Evolutionary conservation across 176 grass and related monocot species (phyloP), one percentile per base, ranked within the genome.

Genomic region (Zoysia pacifica): DNA sequence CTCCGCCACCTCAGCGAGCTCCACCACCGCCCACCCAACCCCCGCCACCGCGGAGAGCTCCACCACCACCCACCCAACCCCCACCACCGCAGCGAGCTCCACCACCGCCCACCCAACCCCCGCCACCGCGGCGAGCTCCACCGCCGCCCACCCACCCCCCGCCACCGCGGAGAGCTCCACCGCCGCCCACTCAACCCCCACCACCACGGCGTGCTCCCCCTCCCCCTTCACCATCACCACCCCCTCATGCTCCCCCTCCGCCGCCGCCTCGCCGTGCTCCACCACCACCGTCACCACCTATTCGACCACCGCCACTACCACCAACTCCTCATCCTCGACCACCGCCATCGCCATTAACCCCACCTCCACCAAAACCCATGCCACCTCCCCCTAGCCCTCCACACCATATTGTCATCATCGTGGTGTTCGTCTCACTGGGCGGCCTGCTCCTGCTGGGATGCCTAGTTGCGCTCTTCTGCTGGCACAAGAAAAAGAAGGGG

Each of bases 361-460:
- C 90, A 0, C 65, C 74, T 7, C 48, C 86, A 52, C 77, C 81
- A 0, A 2, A 65, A 5, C 83, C 82, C 1, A 18, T 51, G 2
- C 75, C 75, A 1, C 90, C 87, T 7, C 90, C 87, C 1, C 94
- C 83, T 51, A 79, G 82, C 60, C 83, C 78, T 18, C 91, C 87
- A 0, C 58, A 68, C 63, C 86, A 97, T 68, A 77, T 83, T 0
- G 73, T 93, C 75, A 93, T 97, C 70, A 80, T 97, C 39, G 78
- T 97, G 41, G 91, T 97, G 40, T 89, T 91, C 36, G 89, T 91
- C 74, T 90, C 89, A 3, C 39, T 87, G 2, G 89, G 94, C 0
- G 82, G 94, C 62, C 66, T 97, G 16, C 78, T 97, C 40, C 65
- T 97, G 14, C 79, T 97, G 1, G 91, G 84, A 12, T 89, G 89